Evolutionary conservation across 768 basidiomycete species (phyloP), one percentile per base, ranked within the genome.

Genomic region (Harrya chromipes): DNA sequence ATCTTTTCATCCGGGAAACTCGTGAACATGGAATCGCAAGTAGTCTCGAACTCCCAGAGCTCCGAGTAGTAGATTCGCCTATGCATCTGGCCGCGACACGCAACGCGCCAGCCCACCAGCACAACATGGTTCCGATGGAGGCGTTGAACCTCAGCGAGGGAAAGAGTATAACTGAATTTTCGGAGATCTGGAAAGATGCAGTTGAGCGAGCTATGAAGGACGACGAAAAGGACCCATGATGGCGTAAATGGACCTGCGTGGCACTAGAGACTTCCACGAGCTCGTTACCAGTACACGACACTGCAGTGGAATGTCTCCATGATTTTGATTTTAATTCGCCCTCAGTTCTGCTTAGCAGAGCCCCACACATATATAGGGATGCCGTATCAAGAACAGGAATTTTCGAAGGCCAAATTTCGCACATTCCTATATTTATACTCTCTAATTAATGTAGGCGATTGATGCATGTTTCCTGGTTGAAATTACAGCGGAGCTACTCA

Each of bases 111-210:
- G 71, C 77, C 1, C 73, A 89, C 62, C 86, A 87, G 56, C 89
- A 90, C 66, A 95, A 93, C 60, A 94, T 93, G 85, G 75, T 94
- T 27, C 95, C 94, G 9, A 77, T 92, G 41, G 94, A 98, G 60
- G 90, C 88, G 4, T 70, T 95, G n/a, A 78, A 74, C 43, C 66
- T 97, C 60, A 85, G 91, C 57, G 78, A 77, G 43, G 94, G 94
- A 4, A 74, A 77, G 42, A 78, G 77, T 54, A 78, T 92, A 20
- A 73, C 78, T 21, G 85, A 87, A 44, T 97, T 97, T 66, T 81
- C 85, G 4, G 74, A 81, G 16, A 64, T 73, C 10, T 87, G 82
- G 83, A 72, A 77, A 60, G 75, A 82, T 19, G 74, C 80, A 52
- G 66, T 89, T 1, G 59, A 69, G 50, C 67, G 65, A 49, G 61